phyloP scores from a whole-genome alignment of 176 grass and related monocot genomes.

The Phoenix dactylifera region DNA sequence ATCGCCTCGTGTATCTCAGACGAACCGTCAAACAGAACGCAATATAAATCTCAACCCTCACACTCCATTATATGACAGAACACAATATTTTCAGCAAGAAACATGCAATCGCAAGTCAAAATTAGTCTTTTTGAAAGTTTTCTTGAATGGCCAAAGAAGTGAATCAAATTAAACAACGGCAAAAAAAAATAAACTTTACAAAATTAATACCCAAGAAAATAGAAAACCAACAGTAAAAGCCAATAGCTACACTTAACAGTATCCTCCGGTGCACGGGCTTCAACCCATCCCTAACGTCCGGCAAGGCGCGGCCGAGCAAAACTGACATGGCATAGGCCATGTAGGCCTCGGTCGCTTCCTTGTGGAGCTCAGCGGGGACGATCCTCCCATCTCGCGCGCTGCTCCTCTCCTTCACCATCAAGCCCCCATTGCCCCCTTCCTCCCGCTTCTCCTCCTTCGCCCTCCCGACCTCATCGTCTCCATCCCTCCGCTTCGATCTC shows the following conservation, averaged over 20 bases:
- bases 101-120: too few relatives aligned
- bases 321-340: conserved; percentile 96
- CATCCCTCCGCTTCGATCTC: conserved; percentile 15
- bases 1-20: too few relatives aligned
- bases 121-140: too few relatives aligned
- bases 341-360: conserved; percentile 84
- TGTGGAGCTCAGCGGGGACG: conserved; percentile 71
- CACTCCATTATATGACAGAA: too few relatives aligned
- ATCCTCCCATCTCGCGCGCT: conserved; percentile 33
- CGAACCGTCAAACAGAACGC: too few relatives aligned
- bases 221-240: conserved; percentile 3
- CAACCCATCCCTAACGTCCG: conserved; percentile 85
- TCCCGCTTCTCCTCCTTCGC: conserved; percentile 11
- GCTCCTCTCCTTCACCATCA: conserved; percentile 19
- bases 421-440: conserved; percentile 12
- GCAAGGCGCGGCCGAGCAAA: conserved; percentile 74
- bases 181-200: too few relatives aligned
- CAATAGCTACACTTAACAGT: conserved; percentile 51
- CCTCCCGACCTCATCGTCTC: neutral
- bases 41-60: too few relatives aligned
- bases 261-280: conserved; percentile 96
- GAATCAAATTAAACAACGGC: too few relatives aligned
- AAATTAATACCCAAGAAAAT: neutral
- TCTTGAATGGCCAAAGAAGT: too few relatives aligned
- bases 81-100: too few relatives aligned